phyloP scores from a whole-genome alignment of 2,329 filamentous ascomycete species.

The Penicillium sp. region DNA sequence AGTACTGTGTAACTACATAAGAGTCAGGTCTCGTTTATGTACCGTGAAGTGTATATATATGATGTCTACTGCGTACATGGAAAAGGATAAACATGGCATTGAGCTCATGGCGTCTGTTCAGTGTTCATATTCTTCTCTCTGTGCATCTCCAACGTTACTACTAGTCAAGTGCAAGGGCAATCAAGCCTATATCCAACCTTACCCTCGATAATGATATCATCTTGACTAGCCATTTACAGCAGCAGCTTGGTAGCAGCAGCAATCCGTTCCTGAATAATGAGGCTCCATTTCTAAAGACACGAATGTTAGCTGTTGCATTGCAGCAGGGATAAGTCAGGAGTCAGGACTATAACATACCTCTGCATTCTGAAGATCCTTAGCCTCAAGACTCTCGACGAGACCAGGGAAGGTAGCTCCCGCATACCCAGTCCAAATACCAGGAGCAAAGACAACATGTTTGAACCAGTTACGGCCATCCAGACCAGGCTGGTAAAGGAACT shows the following conservation, averaged over 20 bases:
- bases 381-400: slow-evolving; percentile 60
- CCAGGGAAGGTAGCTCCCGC: slow-evolving; percentile 67
- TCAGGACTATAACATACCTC: slow-evolving; percentile 45
- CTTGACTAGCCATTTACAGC: slow-evolving; percentile 14
- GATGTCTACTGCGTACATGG: too few relatives aligned
- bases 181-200: not conserved
- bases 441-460: slow-evolving; percentile 92
- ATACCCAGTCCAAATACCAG: slow-evolving; percentile 88
- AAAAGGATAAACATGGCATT: too few relatives aligned
- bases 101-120: too few relatives aligned
- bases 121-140: not conserved
- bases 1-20: too few relatives aligned
- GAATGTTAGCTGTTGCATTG: slow-evolving; percentile 6
- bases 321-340: not conserved
- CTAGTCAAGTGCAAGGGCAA: not conserved
- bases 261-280: slow-evolving; percentile 39
- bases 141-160: not conserved
- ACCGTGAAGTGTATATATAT: too few relatives aligned
- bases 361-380: slow-evolving; percentile 45
- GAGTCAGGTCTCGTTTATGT: too few relatives aligned
- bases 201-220: not conserved
- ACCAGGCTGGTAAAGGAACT: slow-evolving; percentile 71
- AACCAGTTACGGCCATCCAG: slow-evolving; percentile 81
- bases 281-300: slow-evolving; percentile 39
- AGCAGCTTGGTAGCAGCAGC: slow-evolving; percentile 32